Base-by-base conservation (phyloP, 2,329 filamentous ascomycete genomes). In the Colletotrichum sp. region DNA sequence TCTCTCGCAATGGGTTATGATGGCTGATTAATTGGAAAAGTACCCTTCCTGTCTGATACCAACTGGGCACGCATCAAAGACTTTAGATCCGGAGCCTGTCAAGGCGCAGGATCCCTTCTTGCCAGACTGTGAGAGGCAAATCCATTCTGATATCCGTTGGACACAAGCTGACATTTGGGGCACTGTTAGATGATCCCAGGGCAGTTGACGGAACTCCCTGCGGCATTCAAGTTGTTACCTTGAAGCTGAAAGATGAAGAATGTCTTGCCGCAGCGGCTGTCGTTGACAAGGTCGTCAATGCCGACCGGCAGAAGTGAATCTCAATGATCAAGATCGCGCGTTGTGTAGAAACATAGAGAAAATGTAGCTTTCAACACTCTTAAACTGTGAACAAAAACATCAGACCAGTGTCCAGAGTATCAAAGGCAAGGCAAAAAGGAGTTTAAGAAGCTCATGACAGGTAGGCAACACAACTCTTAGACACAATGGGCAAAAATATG, bases 361-460 rank as follows among this genome's bases (percentile, higher is more conserved):
- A 43, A 6, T 1, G 9, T 7, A 21, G 2, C 1, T 21, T 48
- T n/a, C 18, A 4, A 48, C 9, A 48, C 0, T n/a, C 3, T n/a
- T 9, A n/a, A 48, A 1, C 3, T 1, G 39, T n/a, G 16, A 12
- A 9, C 39, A n/a, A 48, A 48, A 12, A 2, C 39, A 7, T 48
- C 18, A 0, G 7, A 7, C 3, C 1, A 6, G 43, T 52, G n/a
- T 52, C 1, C 10, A 52, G 10, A 21, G 4, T 52, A 12, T 7
- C 2, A 52, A 52, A 21, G n/a, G 2, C n/a, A 21, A 52, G 1
- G 6, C 43, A 52, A 7, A 13, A 48, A 48, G 10, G 7, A 21
- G 6, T 12, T 48, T 0, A 9, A 3, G 10, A 3, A 0, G n/a
- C 0, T 52, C 43, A 21, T 48, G 9, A 2, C 9, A 21, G 15